phyloP scores from a whole-genome alignment of 371 early-diverging fungal genomes.

The Nosema muscidifuracis region DNA sequence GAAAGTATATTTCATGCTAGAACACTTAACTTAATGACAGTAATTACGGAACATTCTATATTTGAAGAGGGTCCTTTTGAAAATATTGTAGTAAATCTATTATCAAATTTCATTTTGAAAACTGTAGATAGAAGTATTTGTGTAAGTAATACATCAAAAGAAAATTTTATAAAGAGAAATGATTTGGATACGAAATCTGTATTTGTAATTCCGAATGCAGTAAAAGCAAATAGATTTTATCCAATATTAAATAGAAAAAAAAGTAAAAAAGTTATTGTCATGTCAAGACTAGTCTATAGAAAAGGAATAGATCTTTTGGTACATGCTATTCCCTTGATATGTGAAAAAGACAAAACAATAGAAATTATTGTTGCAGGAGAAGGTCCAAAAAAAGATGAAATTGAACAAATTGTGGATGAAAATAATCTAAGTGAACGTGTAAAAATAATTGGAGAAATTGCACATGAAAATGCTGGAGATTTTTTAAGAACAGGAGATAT shows the following conservation, averaged over 20 bases:
- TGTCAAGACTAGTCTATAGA: slow-evolving; percentile 82
- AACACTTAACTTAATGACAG: slow-evolving; percentile 82
- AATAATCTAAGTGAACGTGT: slow-evolving; percentile 83
- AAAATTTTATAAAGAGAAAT: slow-evolving; percentile 86
- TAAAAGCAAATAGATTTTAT: slow-evolving; percentile 64
- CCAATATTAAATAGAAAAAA: not conserved
- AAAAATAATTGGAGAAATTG: slow-evolving; percentile 75
- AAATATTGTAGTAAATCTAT: slow-evolving; percentile 82
- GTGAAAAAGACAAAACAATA: slow-evolving; percentile 71
- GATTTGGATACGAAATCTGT: slow-evolving; percentile 76
- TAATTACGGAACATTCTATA: slow-evolving; percentile 95
- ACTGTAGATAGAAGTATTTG: slow-evolving; percentile 91
- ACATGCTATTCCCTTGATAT: slow-evolving; percentile 81
- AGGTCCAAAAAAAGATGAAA: slow-evolving; percentile 83
- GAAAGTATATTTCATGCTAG: slow-evolving; percentile 89
- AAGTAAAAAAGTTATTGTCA: slow-evolving; percentile 66
- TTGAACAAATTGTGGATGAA: slow-evolving; percentile 92
- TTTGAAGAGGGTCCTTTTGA: slow-evolving; percentile 87
- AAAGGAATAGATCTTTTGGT: slow-evolving; percentile 89
- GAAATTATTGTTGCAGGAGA: slow-evolving; percentile 88
- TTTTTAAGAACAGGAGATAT: slow-evolving; percentile 83
- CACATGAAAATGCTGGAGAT: slow-evolving; percentile 76
- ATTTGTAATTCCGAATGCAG: slow-evolving; percentile 95
- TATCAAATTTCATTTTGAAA: slow-evolving; percentile 80
- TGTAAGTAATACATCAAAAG: slow-evolving; percentile 92